Evolutionary conservation across 129 eudicot genomes (phyloP), one percentile per base, ranked within the genome.

Genomic region (Helianthus tuberosus): DNA sequence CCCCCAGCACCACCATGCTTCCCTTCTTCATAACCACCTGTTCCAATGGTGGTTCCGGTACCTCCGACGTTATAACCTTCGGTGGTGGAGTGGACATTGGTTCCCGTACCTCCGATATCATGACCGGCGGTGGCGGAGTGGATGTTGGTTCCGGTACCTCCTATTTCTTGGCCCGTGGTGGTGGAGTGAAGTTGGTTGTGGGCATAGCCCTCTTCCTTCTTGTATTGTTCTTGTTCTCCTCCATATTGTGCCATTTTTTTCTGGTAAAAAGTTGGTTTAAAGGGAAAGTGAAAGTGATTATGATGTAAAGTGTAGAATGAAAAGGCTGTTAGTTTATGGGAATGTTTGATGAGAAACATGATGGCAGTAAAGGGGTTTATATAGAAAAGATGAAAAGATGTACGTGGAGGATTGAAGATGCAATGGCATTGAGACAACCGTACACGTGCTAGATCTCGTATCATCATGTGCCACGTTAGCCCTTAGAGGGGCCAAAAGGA

Each of bases 171-270:
- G 12, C 74, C 59, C 11, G 41, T 66, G 23, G 70, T 32, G 20
- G 75, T 51, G 15, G 83, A 66, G 3, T 71, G 77, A 32, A 71
- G 77, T 71, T 57, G 82, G 77, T 78, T 78, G 59, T 71, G 77
- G 11, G 0, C 59, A 14, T 71, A 68, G 11, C 66, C 80, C 43
- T 74, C 83, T 49, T 49, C 68, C 20, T 68, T 51, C 8, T 6
- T 38, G 82, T 58, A 53, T 38, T 41, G 63, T 13, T 43, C 47
- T 2, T 73, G 69, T 13, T 73, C 68, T 46, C 84, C 68, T 80
- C 80, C 76, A 52, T 68, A 59, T 74, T 75, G 76, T 69, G 71
- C 80, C 84, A 74, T 74, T 55, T 52, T 32, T 32, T 35, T 55
- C 46, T 7, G 25, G 23, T 25, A 3, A 13, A 52, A 44, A 10